Base-by-base conservation (phyloP, 2,329 filamentous ascomycete genomes). In the Bertia moriformis region DNA sequence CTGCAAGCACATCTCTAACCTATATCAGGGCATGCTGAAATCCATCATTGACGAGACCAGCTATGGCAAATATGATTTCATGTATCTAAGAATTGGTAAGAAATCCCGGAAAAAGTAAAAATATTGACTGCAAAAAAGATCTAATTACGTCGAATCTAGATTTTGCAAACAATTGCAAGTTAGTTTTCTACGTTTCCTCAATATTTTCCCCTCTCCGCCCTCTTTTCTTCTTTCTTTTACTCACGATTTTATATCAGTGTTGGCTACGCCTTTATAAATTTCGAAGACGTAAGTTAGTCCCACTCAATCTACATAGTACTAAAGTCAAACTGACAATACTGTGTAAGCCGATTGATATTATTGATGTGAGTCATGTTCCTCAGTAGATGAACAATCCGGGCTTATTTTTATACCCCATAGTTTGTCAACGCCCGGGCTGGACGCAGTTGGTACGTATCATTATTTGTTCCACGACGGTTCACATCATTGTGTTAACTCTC, bases 261-360 rank as follows among this genome's bases (percentile, higher is more conserved):
- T 42, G 91, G 91, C 36, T 96, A 96, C 58, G 89, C 87, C 0
- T 98, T 96, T 59, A 86, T 98, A 62, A 95, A 98, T 59, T 95
- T 96, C 49, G 24, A 29, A 29, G 24, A 29, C 24, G 24, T 29
- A 29, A 29, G 24, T 29, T n/a, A 29, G n/a, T n/a, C n/a, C n/a
- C n/a, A n/a, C n/a, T n/a, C n/a, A n/a, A n/a, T n/a, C n/a, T n/a
- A n/a, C n/a, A n/a, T n/a, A n/a, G n/a, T n/a, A n/a, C n/a, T n/a
- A n/a, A n/a, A n/a, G n/a, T n/a, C n/a, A n/a, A n/a, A n/a, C n/a
- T n/a, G n/a, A n/a, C 72, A 51, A 75, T 52, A 38, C 38, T 42
- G 17, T 22, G 20, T 10, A 43, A 83, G 74, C 76, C 84, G 0
- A 63, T 80, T 43, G 75, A 84, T 55, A 86, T 91, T 42, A 73